These are phyloP conservation scores for Stephania yunnanensis DNA, from an alignment of 164 flowering plant species.

Conservation along the genomic window DNA sequence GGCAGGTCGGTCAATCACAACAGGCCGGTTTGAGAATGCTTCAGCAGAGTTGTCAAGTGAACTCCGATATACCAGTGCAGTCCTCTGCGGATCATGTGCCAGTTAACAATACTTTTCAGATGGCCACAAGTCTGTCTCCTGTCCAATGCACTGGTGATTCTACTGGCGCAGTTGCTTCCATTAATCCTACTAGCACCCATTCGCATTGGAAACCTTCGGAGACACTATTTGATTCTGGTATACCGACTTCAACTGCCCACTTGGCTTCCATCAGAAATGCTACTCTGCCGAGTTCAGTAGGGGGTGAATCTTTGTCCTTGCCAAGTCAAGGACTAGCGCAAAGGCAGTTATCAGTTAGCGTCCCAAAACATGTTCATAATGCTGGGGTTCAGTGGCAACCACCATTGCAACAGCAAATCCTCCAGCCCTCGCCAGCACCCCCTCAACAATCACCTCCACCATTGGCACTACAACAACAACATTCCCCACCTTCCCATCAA, in stretches of 20 bases:
- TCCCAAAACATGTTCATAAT: conserved; percentile 30
- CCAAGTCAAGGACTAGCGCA: conserved; percentile 35
- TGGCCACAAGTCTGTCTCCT: conserved; percentile 15
- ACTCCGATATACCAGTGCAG: conserved; percentile 33
- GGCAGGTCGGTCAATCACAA: conserved; percentile 37
- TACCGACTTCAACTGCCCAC: conserved; percentile 27
- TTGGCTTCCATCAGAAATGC: conserved; percentile 32
- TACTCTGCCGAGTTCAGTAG: conserved; percentile 18
- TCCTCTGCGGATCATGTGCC: conserved; percentile 35
- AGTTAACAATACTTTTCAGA: conserved; percentile 27
- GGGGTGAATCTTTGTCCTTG: conserved; percentile 31
- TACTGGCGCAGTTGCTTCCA: conserved; percentile 25
- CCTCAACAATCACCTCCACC: conserved; percentile 3
- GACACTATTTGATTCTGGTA: conserved; percentile 31
- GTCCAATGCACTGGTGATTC: conserved; percentile 35
- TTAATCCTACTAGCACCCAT: conserved; percentile 29
- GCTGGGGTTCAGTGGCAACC: conserved; percentile 37
- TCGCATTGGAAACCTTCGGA: conserved; percentile 47
- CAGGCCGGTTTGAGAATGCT: conserved; percentile 39
- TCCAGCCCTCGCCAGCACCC: conserved; percentile 20
- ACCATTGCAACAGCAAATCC: conserved; percentile 23
- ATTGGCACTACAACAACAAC: conserved; percentile 1
- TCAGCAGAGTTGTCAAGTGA: conserved; percentile 38
- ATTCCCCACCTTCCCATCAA: conserved; percentile 13
- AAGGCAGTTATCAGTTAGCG: conserved; percentile 46